A percentile compares a stretch with the other conserved stretches of the same genome.
These are phyloP conservation scores for Dunaliella sp. DNA, from an alignment of 139 green algal genomes.

Conservation along the genomic window DNA sequence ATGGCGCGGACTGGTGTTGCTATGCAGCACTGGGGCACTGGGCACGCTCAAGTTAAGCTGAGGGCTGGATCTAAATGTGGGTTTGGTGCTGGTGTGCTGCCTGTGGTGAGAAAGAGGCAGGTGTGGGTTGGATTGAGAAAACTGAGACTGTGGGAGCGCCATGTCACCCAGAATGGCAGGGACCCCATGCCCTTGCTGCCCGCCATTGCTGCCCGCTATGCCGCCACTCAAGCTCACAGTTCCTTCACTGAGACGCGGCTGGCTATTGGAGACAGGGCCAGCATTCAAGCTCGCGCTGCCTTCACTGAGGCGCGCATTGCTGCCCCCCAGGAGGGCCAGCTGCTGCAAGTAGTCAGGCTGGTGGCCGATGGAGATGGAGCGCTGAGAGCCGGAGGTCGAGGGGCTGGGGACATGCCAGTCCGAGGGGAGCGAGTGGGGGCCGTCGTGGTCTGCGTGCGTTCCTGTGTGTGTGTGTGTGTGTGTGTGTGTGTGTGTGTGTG, in stretches of 20 bases:
- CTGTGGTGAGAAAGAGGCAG: too few relatives aligned
- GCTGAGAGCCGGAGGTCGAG: background rate
- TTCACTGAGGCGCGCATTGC: background rate
- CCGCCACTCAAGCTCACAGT: constrained; percentile 66
- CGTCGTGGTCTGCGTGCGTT: background rate
- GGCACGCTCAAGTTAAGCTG: too few relatives aligned
- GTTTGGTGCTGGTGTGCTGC: too few relatives aligned
- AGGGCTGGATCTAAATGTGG: too few relatives aligned
- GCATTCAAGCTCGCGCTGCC: constrained; percentile 58
- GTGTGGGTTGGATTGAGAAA: too few relatives aligned
- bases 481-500: background rate
- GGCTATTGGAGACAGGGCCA: constrained; percentile 31
- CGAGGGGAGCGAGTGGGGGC: background rate
- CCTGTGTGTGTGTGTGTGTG: background rate
- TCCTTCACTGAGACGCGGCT: background rate
- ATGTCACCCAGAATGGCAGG: too few relatives aligned
- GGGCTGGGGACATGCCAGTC: background rate
- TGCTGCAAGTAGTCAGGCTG: constrained; percentile 35
- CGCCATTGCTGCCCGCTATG: constrained; percentile 13
- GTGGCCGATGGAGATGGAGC: constrained; percentile 26
- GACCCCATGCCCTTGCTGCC: too few relatives aligned
- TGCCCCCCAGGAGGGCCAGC: constrained; percentile 44
- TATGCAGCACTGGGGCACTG: too few relatives aligned
- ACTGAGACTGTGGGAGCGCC: too few relatives aligned
- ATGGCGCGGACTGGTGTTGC: too few relatives aligned